Percentiles rank a stretch among this genome's conserved stretches.
Evolutionary conservation across 305 asterid species (phyloP).

Genomic region (Fraxinus baroniana): DNA sequence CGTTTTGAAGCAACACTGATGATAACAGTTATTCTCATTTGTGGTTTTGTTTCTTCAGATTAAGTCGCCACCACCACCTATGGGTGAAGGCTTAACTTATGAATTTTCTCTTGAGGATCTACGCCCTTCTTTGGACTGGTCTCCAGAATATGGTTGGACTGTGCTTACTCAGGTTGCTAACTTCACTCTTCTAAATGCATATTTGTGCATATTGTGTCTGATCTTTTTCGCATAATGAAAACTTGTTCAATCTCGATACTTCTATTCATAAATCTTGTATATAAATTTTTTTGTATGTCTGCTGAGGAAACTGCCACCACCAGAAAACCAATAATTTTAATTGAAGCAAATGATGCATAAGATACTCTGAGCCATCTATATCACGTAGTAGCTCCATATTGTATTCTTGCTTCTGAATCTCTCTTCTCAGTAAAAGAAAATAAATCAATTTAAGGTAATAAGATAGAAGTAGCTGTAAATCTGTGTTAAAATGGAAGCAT

Average conservation of each 20-base stretch:
- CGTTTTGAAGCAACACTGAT: neutral
- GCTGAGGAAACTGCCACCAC: neutral
- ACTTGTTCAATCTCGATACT: neutral
- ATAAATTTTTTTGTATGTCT: neutral
- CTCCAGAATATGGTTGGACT: conserved; percentile 62
- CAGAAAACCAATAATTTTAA: neutral
- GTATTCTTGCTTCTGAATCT: neutral
- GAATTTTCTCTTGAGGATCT: conserved; percentile 45
- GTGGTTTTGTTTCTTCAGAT: conserved; percentile 39
- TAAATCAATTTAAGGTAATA: neutral
- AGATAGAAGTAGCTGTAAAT: neutral
- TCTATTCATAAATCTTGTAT: neutral
- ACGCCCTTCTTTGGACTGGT: conserved; percentile 89
- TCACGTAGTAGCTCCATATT: neutral
- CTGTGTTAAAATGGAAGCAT: neutral
- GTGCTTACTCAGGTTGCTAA: conserved; percentile 55
- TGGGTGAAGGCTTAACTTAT: conserved; percentile 68
- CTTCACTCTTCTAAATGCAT: conserved; percentile 12
- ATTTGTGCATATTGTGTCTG: neutral
- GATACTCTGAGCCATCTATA: neutral
- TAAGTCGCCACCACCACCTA: conserved; percentile 55
- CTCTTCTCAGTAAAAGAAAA: neutral
- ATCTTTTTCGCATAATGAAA: neutral
- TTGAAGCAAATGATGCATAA: neutral
- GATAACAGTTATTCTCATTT: neutral